These are phyloP conservation scores for Tympanopsis confertula DNA, from an alignment of 2,329 filamentous ascomycete genomes.

Conservation along the genomic window DNA sequence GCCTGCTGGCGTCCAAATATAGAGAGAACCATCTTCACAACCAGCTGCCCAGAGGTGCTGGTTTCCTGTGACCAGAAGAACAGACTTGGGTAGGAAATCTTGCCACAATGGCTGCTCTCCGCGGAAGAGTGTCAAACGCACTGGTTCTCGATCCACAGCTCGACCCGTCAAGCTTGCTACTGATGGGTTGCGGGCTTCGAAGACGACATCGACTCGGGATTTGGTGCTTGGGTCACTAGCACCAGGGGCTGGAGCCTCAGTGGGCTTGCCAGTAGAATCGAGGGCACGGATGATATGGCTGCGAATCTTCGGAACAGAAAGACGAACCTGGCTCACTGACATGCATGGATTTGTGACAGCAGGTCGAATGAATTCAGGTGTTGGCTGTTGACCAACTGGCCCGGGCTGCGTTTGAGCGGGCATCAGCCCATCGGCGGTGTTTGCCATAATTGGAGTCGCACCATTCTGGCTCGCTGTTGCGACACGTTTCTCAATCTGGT, in stretches of 20 bases:
- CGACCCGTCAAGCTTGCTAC: conserved; percentile 24
- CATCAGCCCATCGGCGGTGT: conserved; percentile 60
- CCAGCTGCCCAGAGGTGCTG: conserved; percentile 83
- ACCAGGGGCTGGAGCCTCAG: conserved; percentile 36
- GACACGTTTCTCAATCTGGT: conserved; percentile 47
- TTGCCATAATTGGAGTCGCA: conserved; percentile 63
- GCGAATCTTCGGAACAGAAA: conserved; percentile 80
- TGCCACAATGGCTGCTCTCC: conserved; percentile 79
- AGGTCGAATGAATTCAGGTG: conserved; percentile 75
- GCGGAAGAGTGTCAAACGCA: conserved; percentile 70
- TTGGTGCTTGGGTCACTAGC: no score
- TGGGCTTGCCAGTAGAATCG: conserved; percentile 50
- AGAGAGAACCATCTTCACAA: conserved; percentile 82
- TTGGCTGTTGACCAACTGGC: conserved; percentile 24
- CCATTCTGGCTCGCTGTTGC: conserved; percentile 49
- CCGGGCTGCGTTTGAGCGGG: not conserved
- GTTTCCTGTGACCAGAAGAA: conserved; percentile 84
- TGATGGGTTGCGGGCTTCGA: conserved; percentile 80
- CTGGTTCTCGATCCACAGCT: conserved; percentile 54
- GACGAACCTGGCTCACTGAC: conserved; percentile 68
- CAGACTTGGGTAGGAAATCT: conserved; percentile 76
- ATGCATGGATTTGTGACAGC: conserved; percentile 76
- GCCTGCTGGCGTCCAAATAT: conserved; percentile 86
- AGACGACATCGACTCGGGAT: conserved; percentile 57
- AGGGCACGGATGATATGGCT: conserved; percentile 72